Evolutionary conservation across 352 stramenopile genomes (phyloP).

Genomic region (Phytopythium chamaehyphon): DNA sequence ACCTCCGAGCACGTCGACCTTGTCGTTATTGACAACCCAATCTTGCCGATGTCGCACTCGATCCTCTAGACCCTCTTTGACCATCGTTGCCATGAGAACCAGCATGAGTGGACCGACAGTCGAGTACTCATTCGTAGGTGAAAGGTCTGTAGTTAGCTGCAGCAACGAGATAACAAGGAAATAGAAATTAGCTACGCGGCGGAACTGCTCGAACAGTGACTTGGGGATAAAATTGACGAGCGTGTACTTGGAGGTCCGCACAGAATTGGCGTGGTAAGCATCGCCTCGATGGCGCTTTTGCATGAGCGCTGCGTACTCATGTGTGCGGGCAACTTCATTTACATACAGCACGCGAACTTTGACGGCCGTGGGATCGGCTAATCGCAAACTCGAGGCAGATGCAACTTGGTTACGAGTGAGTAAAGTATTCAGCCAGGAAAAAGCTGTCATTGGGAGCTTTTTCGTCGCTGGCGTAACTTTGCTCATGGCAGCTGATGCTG

Average conservation of each 20-base stretch:
- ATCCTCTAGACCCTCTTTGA: conserved; percentile 85
- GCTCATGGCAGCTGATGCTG: not conserved
- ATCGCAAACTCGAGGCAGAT: not conserved
- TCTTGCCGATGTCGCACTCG: conserved; percentile 69
- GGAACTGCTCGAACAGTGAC: conserved; percentile 95
- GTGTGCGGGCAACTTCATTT: conserved; percentile 60
- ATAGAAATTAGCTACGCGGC: conserved; percentile 95
- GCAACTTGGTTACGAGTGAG: not conserved
- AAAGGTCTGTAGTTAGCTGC: conserved; percentile 89
- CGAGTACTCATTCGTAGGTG: conserved; percentile 86
- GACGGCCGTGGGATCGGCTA: not conserved
- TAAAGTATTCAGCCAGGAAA: too few species aligned
- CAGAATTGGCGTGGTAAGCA: conserved; percentile 47
- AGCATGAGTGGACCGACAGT: conserved; percentile 77
- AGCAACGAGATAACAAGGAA: conserved; percentile 95
- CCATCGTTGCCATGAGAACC: conserved; percentile 77
- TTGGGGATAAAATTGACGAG: conserved; percentile 93
- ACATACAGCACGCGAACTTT: conserved; percentile 72
- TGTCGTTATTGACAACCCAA: conserved; percentile 62
- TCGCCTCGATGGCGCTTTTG: conserved; percentile 33
- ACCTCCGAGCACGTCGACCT: conserved; percentile 42
- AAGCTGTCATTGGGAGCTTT: not conserved
- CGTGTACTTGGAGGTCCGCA: conserved; percentile 94
- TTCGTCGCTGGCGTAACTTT: not conserved
- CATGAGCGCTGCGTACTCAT: conserved; percentile 53